These are phyloP conservation scores for Trichomonas vaginalis DNA, from an alignment of 208 protist species.

Conservation along the genomic window DNA sequence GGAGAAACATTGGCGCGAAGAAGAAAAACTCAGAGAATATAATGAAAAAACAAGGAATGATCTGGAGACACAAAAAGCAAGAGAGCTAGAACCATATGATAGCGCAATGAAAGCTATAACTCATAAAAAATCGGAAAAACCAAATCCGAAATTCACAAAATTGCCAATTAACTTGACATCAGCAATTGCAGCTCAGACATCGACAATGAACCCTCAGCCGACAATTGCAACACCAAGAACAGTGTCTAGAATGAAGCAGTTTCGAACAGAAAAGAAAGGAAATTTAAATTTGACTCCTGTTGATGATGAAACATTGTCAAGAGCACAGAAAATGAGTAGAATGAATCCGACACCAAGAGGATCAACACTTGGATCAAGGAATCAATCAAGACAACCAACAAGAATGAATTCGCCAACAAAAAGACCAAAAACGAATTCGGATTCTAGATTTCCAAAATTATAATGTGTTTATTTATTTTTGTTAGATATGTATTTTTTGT, in stretches of 20 bases:
- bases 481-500: not conserved
- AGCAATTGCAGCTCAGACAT: not conserved
- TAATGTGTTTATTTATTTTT: not conserved
- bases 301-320: not conserved
- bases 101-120: not conserved
- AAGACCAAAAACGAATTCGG: not conserved
- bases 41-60: not conserved
- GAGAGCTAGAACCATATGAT: not conserved
- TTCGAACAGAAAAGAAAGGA: not conserved
- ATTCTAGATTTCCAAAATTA: not conserved
- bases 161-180: not conserved
- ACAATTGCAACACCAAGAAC: constrained; percentile 3
- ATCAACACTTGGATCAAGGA: not conserved
- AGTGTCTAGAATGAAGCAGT: not conserved
- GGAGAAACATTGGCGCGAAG: not conserved
- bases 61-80: not conserved
- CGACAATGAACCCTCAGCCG: not conserved
- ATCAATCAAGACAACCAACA: not conserved
- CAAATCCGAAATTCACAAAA: not conserved
- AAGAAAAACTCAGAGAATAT: not conserved
- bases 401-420: not conserved
- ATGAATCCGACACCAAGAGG: not conserved
- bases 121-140: not conserved
- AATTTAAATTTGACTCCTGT: not conserved
- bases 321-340: not conserved